Base-by-base conservation (phyloP, 106 monocot species). In the Allium fistulosum region DNA sequence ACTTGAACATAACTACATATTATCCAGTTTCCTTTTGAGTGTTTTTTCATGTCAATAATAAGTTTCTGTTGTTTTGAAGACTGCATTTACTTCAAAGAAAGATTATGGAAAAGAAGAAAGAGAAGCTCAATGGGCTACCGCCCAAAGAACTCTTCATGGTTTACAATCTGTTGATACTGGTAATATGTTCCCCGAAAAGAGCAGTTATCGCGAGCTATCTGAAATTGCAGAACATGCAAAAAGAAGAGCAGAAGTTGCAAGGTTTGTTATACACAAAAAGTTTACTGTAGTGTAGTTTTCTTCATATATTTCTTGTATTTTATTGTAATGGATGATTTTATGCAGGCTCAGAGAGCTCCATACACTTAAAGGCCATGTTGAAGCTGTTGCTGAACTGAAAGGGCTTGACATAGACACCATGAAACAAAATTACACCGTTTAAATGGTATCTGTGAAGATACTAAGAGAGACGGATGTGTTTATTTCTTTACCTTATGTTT, bases 171-270 rank as follows among this genome's bases (percentile, higher is more conserved):
- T 79, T 8, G 81, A 87, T 22, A 63, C 80, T 18, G 67, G 68
- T 15, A 71, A 68, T 26, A 53, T 80, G 53, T 85, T 82, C 67
- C 7, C 57, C 10, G 87, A 87, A 45, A 83, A 84, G 76, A 76
- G 55, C 63, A 86, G 79, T 74, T 85, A 76, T 79, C 75, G 77
- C n/a, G 87, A 92, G 59, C 87, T 88, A 8, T 82, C 92, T 1
- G 92, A 92, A 71, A 87, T 92, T 2, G 92, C 92, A 0, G 87
- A 87, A 76, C 87, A 92, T 53, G 92, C 92, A 37, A 92, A 80
- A 66, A 58, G 76, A 57, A 77, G 92, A 14, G 92, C 92, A 8
- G 92, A 92, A 65, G 49, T 92, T 27, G 92, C 87, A 55, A 92
- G 91, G 91, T 85, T 63, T 63, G 67, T 66, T 10, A 48, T 64